Evolutionary conservation across 306 rosid genomes (phyloP), one percentile per base, ranked within the genome.

Genomic region (Purshia tridentata): DNA sequence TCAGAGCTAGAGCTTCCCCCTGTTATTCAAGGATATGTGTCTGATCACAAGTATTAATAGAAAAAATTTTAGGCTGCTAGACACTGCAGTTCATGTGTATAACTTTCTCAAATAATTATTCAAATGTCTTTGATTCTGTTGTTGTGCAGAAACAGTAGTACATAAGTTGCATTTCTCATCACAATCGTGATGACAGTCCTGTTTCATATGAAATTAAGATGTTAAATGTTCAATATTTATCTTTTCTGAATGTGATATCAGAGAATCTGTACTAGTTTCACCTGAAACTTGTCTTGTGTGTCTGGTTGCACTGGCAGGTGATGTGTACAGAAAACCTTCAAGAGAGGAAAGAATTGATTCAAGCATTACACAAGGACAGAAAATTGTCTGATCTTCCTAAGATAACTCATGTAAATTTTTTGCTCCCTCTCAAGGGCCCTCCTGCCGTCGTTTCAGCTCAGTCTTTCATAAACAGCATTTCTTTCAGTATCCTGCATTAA

Each of bases 321-420:
- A 81, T 94, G 97, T 88, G 94, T 65, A 81, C 88, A 0, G 91
- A 87, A 70, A 11, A 86, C 76, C 65, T 54, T 67, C 83, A 86
- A 72, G 89, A 94, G 90, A 89, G 83, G 86, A 80, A 77, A 81
- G 96, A 86, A 56, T 56, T 94, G 75, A 84, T 94, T 11, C 77
- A 81, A 73, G 73, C 88, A 62, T 65, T 94, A 23, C 81, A 88
- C 70, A 88, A 85, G 74, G 96, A 59, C 70, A 85, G 97, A 63
- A 86, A 88, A 54, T 29, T 80, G 59, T 86, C 92, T 39, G 50
- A 91, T 80, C 95, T 94, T 81, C 98, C 97, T 15, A 94, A 80
- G 85, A 91, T 94, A 23, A 60, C 84, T 47, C 94, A 91, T 89
- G 98, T 94, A 12, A 47, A 51, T 12, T 42, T n/a, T n/a, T n/a